Evolutionary conservation across 345 rosid genomes (phyloP).

Genomic region (Alliaria petiolata): DNA sequence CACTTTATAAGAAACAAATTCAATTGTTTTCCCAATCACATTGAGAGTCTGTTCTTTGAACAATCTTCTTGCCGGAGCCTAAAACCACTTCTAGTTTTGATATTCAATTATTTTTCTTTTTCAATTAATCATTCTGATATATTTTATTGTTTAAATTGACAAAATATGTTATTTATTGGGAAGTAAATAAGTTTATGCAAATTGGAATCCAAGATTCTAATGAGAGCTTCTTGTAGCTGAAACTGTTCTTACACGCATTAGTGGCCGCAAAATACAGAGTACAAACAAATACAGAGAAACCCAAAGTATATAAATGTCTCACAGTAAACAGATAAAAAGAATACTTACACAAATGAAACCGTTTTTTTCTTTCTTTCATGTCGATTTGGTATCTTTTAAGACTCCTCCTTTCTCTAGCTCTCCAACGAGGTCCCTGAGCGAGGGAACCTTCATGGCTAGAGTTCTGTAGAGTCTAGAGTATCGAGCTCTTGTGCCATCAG

Average conservation of each 20-base stretch:
- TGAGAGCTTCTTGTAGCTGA: background rate
- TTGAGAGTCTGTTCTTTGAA: too few species aligned
- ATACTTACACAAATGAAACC: slow-evolving; percentile 9
- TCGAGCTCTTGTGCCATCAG: slow-evolving; percentile 94
- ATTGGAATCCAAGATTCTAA: too few species aligned
- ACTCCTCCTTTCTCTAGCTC: slow-evolving; percentile 94
- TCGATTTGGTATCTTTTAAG: slow-evolving; percentile 67
- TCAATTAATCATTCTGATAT: too few species aligned
- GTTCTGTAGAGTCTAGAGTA: slow-evolving; percentile 94
- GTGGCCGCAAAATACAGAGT: background rate
- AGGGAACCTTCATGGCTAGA: slow-evolving; percentile 93
- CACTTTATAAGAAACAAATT: too few species aligned
- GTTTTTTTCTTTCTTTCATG: slow-evolving; percentile 12
- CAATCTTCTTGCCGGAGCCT: too few species aligned
- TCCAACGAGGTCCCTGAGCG: slow-evolving; percentile 77
- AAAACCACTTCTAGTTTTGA: too few species aligned
- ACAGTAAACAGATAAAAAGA: background rate
- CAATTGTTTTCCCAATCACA: too few species aligned
- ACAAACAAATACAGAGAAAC: slow-evolving; percentile 7
- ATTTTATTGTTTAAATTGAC: too few species aligned
- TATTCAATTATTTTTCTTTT: too few species aligned
- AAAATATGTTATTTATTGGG: too few species aligned
- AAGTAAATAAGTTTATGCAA: too few species aligned
- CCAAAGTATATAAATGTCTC: slow-evolving; percentile 1
- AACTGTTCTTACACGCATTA: slow-evolving; percentile 2